Conservation (phyloP, 2,329 filamentous ascomycete genomes). For the Geosmithia putterillii region DNA sequence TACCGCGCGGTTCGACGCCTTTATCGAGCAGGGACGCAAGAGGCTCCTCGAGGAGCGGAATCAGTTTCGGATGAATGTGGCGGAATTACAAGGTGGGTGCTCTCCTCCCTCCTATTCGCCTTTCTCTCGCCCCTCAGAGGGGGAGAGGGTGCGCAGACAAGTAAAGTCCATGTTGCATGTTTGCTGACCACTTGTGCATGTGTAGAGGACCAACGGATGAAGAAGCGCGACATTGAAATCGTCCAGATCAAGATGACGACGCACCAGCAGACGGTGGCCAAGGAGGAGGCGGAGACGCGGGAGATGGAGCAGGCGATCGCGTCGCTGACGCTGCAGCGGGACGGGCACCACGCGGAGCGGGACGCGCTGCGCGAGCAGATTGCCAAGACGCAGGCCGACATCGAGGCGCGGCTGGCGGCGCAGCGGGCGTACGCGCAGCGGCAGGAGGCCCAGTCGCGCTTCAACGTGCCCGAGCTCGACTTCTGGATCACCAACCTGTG, state of each 20-base stretch:
- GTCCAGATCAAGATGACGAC: conserved; percentile 57
- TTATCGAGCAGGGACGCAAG: conserved; percentile 85
- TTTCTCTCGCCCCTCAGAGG: not conserved
- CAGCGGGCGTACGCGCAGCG: conserved; percentile 61
- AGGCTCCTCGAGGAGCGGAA: conserved; percentile 87
- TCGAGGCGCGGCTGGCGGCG: conserved; percentile 57
- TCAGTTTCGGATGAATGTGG: conserved; percentile 80
- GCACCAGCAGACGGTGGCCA: conserved; percentile 62
- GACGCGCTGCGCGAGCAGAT: conserved; percentile 50
- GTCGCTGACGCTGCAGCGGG: conserved; percentile 44
- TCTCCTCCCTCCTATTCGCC: not conserved
- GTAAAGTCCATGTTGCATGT: not conserved
- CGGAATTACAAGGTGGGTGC: conserved; percentile 71
- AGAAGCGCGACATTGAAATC: conserved; percentile 78
- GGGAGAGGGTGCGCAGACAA: not conserved
- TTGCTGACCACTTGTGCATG: not conserved
- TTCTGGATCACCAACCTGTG: conserved; percentile 94
- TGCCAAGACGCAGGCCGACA: conserved; percentile 54
- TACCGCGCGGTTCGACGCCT: conserved; percentile 79
- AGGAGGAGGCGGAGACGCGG: conserved; percentile 63
- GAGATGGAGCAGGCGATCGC: conserved; percentile 59
- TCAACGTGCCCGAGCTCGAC: conserved; percentile 85
- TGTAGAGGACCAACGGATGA: conserved; percentile 82
- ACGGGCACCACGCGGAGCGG: conserved; percentile 43
- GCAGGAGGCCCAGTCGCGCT: conserved; percentile 70